phyloP scores from a whole-genome alignment of 129 eudicot species.

The Flaveria linearis region DNA sequence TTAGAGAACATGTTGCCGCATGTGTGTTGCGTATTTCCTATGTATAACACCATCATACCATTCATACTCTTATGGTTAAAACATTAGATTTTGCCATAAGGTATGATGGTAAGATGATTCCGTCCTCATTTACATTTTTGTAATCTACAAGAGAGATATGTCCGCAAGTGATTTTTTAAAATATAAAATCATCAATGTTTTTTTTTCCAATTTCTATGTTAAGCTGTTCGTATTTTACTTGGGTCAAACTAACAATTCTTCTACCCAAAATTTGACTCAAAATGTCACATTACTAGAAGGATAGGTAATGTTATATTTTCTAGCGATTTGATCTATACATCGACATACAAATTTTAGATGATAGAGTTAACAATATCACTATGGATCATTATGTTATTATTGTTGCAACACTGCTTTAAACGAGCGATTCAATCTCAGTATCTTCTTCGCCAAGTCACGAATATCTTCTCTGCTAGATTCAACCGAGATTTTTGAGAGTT shows the following conservation, averaged over 20 bases:
- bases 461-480: slow-evolving; percentile 90
- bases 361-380: slow-evolving; percentile 11
- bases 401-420: slow-evolving; percentile 47
- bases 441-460: slow-evolving; percentile 87
- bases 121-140: neutral
- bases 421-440: slow-evolving; percentile 53
- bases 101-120: neutral
- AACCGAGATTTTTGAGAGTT: slow-evolving; percentile 58
- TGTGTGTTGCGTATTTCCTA: neutral
- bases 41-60: too few species aligned
- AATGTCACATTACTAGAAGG: neutral
- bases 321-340: slow-evolving; percentile 21
- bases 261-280: neutral
- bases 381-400: slow-evolving; percentile 23
- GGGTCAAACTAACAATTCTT: slow-evolving; percentile 3
- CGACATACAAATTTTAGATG: slow-evolving; percentile 11
- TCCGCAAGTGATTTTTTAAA: neutral
- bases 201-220: neutral
- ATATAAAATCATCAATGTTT: neutral
- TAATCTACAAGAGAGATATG: too few species aligned
- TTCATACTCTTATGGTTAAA: too few species aligned
- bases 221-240: neutral
- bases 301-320: neutral
- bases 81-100: too few species aligned
- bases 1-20: neutral